Evolutionary conservation across 176 grass and related monocot genomes (phyloP).

Genomic region (Leersia perrieri): DNA sequence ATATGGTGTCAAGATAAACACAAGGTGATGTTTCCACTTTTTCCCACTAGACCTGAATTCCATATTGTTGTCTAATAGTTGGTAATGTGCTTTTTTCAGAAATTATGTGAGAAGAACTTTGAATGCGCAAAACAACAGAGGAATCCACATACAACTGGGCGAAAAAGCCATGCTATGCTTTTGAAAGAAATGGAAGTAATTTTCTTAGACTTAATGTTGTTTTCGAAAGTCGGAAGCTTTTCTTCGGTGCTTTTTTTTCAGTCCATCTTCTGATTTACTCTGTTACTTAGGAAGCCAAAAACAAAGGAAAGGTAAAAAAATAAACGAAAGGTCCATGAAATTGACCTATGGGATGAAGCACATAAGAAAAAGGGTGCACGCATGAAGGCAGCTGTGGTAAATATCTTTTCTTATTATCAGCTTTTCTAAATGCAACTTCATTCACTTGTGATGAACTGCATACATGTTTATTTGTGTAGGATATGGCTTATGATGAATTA

Average conservation of each 20-base stretch:
- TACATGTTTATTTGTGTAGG: not conserved
- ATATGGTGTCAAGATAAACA: not conserved
- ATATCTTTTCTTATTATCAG: not conserved
- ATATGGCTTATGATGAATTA: not conserved
- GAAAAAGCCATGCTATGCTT: not conserved
- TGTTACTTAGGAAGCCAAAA: not conserved
- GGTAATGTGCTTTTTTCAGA: not conserved
- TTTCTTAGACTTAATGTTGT: not conserved
- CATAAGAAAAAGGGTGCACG: slow-evolving; percentile 10
- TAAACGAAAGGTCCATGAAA: not conserved
- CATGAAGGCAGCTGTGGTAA: not conserved
- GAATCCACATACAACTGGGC: not conserved
- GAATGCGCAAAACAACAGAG: not conserved
- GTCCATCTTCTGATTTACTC: not conserved
- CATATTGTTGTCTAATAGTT: no score
- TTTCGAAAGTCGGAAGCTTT: no score
- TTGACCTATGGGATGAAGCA: not conserved
- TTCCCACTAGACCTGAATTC: no score
- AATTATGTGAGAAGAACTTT: not conserved
- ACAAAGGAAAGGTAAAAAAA: not conserved
- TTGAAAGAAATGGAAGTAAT: not conserved
- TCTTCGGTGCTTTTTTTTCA: no score
- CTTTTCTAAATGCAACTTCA: not conserved
- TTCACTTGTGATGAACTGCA: not conserved
- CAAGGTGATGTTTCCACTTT: no score